Conservation (phyloP, 768 basidiomycete species). For the Hericium coralloides region DNA sequence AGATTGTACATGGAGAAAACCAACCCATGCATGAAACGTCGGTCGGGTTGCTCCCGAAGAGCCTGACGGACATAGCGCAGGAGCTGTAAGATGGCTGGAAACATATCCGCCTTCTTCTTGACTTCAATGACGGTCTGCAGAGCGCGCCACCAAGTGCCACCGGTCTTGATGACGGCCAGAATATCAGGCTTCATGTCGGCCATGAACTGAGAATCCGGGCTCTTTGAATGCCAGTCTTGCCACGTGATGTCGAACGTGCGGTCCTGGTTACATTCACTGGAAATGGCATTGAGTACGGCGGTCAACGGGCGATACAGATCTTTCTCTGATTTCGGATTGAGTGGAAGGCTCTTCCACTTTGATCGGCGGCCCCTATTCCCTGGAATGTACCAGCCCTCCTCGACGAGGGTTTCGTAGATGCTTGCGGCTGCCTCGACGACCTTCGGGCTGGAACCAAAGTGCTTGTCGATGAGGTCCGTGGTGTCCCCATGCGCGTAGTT, state of each 20-base stretch:
- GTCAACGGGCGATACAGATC: too few relatives aligned
- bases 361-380: too few relatives aligned
- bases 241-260: neutral
- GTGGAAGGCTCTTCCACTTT: too few relatives aligned
- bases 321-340: too few relatives aligned
- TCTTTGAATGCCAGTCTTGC: neutral
- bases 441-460: too few relatives aligned
- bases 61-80: neutral
- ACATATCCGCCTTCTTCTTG: neutral
- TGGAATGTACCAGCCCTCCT: too few relatives aligned
- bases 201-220: neutral
- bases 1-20: neutral
- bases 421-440: too few relatives aligned
- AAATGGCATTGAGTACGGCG: too few relatives aligned
- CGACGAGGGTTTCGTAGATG: too few relatives aligned
- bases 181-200: conserved; percentile 1
- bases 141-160: neutral
- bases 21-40: neutral
- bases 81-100: neutral
- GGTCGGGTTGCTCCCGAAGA: neutral
- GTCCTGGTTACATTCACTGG: neutral
- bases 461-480: too few relatives aligned
- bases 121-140: neutral
- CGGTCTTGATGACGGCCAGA: neutral
- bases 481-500: too few relatives aligned